Evolutionary conservation across 225 moss, liverwort and hornwort genomes (phyloP), one percentile per base, ranked within the genome.

Genomic region (Sphagnum tenellum): DNA sequence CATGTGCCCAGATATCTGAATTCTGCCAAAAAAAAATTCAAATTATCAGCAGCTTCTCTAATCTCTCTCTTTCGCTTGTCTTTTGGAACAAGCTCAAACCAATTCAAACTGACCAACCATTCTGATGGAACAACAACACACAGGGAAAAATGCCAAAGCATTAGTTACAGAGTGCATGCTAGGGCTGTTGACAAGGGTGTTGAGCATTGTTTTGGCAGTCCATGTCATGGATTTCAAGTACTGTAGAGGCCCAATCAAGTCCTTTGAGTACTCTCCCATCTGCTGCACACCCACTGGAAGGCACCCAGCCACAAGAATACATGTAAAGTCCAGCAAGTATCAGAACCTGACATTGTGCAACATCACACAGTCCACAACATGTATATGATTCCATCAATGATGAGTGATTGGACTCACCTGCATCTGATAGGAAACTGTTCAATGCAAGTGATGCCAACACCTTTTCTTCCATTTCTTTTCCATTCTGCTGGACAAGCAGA

Each of bases 1-100:
- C 71, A 67, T 85, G 84, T 69, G 73, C 65, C 84, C 84, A 85
- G 68, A 76, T 49, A 46, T 81, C 81, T 44, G 66, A 52, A 54
- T 71, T 76, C 84, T 85, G 75, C 62, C 29, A 29, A 29, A 29
- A 29, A 29, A 29, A 29, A 29, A 29, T 29, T 29, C 29, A 29
- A 29, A 29, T 1, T 29, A 29, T 29, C 29, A 29, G 29, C 29
- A 29, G 29, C 29, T 29, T 29, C 29, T 29, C 29, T 29, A 29
- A 29, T 29, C 29, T 29, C 29, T 29, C 29, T 29, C 29, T 29
- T 29, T 29, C 29, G 0, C 29, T 29, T 29, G 29, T 29, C 29
- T 29, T 29, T 29, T 29, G 29, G 29, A 29, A 29, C 29, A 29
- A 29, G 29, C 29, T 29, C 29, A 29, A 0, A 29, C 29, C 29